These are phyloP conservation scores for Clonostachys chloroleuca DNA, from an alignment of 2,329 filamentous ascomycete genomes.

Conservation along the genomic window DNA sequence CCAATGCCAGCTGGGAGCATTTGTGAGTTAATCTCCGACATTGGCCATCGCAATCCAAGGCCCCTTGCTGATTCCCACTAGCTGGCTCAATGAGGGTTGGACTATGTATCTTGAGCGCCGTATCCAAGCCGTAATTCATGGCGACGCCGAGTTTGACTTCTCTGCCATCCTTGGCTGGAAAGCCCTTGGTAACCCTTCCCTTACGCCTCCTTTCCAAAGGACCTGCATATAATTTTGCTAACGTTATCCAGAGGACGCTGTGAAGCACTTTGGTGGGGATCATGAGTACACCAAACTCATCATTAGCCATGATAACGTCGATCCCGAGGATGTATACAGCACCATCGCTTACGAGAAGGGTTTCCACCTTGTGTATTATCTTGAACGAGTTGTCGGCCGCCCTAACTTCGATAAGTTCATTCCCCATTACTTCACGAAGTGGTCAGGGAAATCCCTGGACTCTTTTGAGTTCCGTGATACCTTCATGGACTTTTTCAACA, in stretches of 20 bases:
- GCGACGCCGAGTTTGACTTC: slow-evolving; percentile 84
- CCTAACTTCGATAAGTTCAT: slow-evolving; percentile 94
- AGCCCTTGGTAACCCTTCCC: slow-evolving; percentile 50
- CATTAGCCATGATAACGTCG: slow-evolving; percentile 80
- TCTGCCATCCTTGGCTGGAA: slow-evolving; percentile 97
- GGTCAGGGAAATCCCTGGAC: slow-evolving; percentile 81
- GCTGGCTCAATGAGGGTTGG: slow-evolving; percentile 78
- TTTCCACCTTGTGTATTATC: slow-evolving; percentile 87
- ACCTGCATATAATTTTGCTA: background rate
- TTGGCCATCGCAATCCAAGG: slow-evolving; percentile 2
- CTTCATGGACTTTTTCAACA: slow-evolving; percentile 77
- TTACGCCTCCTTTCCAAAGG: background rate
- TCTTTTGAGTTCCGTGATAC: slow-evolving; percentile 92
- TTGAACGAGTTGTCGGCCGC: slow-evolving; percentile 80
- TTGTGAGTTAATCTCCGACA: slow-evolving; percentile 43
- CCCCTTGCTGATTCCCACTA: slow-evolving; percentile 14
- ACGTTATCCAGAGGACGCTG: slow-evolving; percentile 59
- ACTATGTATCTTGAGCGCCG: slow-evolving; percentile 91
- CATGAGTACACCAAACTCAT: slow-evolving; percentile 93
- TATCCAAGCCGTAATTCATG: slow-evolving; percentile 72
- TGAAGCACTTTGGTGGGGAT: slow-evolving; percentile 73
- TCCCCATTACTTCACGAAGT: slow-evolving; percentile 86
- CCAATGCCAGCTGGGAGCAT: slow-evolving; percentile 77
- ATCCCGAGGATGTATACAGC: slow-evolving; percentile 94
- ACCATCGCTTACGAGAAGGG: slow-evolving; percentile 94